Evolutionary conservation across 768 basidiomycete species (phyloP).

Genomic region (Calocera viscosa): DNA sequence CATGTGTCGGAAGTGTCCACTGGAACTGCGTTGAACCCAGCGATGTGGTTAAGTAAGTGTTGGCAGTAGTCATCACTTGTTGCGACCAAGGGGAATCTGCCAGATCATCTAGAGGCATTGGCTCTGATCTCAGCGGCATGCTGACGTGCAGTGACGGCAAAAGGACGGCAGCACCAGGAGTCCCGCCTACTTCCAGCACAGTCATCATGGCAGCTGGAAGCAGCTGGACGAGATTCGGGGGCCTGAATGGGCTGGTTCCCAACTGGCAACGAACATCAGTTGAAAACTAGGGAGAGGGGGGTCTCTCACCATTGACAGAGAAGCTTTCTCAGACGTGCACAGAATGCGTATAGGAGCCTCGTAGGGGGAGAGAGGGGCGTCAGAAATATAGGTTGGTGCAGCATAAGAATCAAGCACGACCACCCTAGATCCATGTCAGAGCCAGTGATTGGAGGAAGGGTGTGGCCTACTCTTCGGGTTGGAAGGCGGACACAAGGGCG

Average conservation of each 20-base stretch:
- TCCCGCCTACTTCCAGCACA: neutral
- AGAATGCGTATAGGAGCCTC: neutral
- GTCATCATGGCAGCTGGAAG: neutral
- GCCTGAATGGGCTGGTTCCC: neutral
- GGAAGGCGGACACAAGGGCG: neutral
- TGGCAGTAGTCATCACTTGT: neutral
- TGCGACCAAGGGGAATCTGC: neutral
- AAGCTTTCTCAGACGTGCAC: neutral
- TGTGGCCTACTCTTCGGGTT: neutral
- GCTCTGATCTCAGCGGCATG: neutral
- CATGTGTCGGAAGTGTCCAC: neutral
- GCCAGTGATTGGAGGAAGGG: neutral
- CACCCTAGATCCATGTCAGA: neutral
- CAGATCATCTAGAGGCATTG: neutral
- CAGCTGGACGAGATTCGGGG: neutral
- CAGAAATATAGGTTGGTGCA: neutral
- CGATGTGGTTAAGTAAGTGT: neutral
- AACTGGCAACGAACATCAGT: neutral
- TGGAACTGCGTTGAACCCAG: neutral
- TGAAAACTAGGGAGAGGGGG: neutral
- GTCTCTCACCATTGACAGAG: neutral
- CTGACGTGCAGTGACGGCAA: neutral
- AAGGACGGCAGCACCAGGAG: neutral
- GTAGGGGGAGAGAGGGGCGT: neutral
- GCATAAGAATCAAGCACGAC: neutral